Evolutionary conservation across 176 grass and related monocot genomes (phyloP).

Genomic region (Carex kokanica): DNA sequence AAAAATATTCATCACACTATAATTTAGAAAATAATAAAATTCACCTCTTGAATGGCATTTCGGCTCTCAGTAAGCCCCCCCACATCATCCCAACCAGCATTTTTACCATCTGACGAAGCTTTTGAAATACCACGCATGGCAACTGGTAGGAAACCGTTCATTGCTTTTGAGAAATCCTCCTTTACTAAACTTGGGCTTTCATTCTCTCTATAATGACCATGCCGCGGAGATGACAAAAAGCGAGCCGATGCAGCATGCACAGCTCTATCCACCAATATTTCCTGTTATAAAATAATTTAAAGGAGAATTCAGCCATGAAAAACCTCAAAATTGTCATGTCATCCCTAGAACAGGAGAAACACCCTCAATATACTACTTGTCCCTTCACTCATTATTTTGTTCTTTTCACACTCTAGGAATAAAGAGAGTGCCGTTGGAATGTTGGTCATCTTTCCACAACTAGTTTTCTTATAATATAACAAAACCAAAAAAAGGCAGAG

Average conservation of each 20-base stretch:
- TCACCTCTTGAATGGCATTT: constrained; percentile 90
- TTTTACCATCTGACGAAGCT: constrained; percentile 58
- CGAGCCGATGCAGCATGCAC: constrained; percentile 67
- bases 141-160: constrained; percentile 86
- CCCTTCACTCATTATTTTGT: background rate
- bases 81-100: constrained; percentile 86
- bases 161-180: constrained; percentile 82
- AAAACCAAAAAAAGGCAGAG: background rate
- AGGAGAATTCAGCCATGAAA: constrained; percentile 16
- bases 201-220: constrained; percentile 24
- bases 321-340: background rate
- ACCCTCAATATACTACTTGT: background rate
- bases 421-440: background rate
- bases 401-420: background rate
- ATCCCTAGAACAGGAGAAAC: background rate
- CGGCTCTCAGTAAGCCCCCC: constrained; percentile 73
- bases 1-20: background rate
- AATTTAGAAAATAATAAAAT: background rate
- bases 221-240: constrained; percentile 44
- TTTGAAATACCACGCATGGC: constrained; percentile 93
- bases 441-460: background rate
- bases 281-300: constrained; percentile 39
- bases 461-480: background rate
- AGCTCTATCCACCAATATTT: constrained; percentile 92
- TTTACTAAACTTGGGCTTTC: constrained; percentile 40